Evolutionary conservation across 306 rosid species (phyloP), one percentile per base, ranked within the genome.

Genomic region (Gleditsia sinensis): DNA sequence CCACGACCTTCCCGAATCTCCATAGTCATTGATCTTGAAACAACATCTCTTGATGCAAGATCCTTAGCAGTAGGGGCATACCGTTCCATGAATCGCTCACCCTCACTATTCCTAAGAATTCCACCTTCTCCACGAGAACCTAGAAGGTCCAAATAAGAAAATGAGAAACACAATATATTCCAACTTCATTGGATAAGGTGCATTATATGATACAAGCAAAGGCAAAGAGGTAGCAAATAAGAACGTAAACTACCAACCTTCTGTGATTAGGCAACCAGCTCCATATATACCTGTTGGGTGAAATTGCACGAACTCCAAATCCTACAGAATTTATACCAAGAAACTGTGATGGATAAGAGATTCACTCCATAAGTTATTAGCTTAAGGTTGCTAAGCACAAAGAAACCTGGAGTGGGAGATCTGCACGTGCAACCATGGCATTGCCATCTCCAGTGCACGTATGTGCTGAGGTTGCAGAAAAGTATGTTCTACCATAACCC

Each of bases 121-220:
- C 97, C 98, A 83, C 98, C 98, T 84, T 94, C 98, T 49, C 98
- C 97, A 30, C 97, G 95, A 73, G 98, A 94, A 71, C 98, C 98
- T 94, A 82, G 45, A 75, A 75, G 77, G 39, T 67, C 60, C 82
- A 82, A 65, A 75, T 55, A 46, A 76, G 39, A 66, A 79, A 56
- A 54, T 66, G 68, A 57, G 50, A 79, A 77, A 68, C 46, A 40
- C 23, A n/a, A n/a, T 16, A 8, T 25, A 49, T 72, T 75, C 68
- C 45, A 67, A 72, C 27, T 59, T 72, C 21, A 67, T 59, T 20
- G 13, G 61, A 45, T 19, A 46, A 67, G 69, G 62, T 33, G 51
- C 5, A 57, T 60, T 23, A 49, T 36, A 24, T 62, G 23, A 76
- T 60, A n/a, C 81, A 82, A 75, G 58, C 30, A 69, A 62, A 69